These are phyloP conservation scores for Carallia pectinifolia DNA, from an alignment of 345 rosid genomes.

Conservation along the genomic window DNA sequence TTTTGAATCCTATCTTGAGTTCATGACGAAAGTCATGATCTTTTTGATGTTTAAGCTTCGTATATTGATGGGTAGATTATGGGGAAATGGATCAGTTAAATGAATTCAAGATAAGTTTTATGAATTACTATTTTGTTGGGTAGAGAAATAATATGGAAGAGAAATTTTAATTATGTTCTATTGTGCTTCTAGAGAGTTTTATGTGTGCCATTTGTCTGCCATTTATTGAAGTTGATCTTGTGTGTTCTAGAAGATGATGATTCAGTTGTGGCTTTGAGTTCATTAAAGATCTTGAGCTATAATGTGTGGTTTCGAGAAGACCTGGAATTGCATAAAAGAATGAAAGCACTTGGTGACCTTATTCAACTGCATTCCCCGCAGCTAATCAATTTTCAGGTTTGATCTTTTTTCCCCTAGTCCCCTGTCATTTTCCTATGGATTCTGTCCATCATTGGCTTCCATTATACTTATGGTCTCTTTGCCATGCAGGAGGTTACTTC, in stretches of 20 bases:
- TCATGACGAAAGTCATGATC: too few relatives aligned
- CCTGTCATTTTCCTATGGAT: neutral
- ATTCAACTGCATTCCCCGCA: constrained; percentile 82
- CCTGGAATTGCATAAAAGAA: constrained; percentile 70
- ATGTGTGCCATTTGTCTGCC: too few relatives aligned
- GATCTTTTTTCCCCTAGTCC: neutral
- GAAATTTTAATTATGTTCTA: too few relatives aligned
- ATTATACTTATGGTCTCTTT: constrained; percentile 1
- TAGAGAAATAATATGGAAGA: too few relatives aligned
- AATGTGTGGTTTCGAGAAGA: constrained; percentile 98
- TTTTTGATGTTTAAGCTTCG: too few relatives aligned
- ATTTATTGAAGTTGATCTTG: neutral
- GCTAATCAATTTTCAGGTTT: constrained; percentile 88
- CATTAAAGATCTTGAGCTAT: constrained; percentile 80
- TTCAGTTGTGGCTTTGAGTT: constrained; percentile 30
- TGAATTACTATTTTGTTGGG: too few relatives aligned
- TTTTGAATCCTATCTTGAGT: too few relatives aligned
- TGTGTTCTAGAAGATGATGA: constrained; percentile 36
- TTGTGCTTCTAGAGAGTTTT: too few relatives aligned
- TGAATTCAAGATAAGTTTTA: too few relatives aligned
- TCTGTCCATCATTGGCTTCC: constrained; percentile 2
- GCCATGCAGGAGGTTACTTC: constrained; percentile 78
- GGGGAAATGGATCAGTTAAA: too few relatives aligned
- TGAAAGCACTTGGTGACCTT: constrained; percentile 78
- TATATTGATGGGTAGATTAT: too few relatives aligned